These are phyloP conservation scores for Candida rishiriensis DNA, from an alignment of 805 yeast genomes.

Conservation along the genomic window DNA sequence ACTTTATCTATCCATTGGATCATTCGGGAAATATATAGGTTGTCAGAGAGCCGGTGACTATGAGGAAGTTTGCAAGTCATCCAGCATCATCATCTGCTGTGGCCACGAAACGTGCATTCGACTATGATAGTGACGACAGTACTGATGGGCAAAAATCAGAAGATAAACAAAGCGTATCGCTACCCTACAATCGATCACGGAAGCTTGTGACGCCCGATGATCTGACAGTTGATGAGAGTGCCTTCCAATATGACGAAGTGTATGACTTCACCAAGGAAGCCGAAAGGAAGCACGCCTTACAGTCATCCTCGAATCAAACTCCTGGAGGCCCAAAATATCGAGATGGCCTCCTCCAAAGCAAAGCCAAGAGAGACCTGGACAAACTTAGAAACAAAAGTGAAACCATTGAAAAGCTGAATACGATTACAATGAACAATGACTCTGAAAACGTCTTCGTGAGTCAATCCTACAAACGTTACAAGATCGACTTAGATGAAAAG, in stretches of 20 bases:
- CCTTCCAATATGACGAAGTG: conserved; percentile 43
- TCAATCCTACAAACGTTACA: conserved; percentile 38
- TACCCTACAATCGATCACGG: conserved; percentile 1
- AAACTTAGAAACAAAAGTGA: conserved; percentile 13
- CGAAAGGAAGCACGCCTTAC: conserved; percentile 17
- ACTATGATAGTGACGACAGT: background rate
- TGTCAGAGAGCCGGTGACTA: too few species aligned
- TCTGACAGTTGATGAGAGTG: background rate
- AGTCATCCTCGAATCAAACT: conserved; percentile 11
- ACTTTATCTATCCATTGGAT: too few species aligned
- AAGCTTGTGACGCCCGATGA: background rate
- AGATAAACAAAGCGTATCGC: background rate
- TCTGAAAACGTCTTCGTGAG: conserved; percentile 45
- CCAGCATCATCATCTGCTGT: too few species aligned
- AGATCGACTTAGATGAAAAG: conserved; percentile 13
- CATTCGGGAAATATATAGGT: too few species aligned
- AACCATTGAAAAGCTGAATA: conserved; percentile 22
- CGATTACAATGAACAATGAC: conserved; percentile 28
- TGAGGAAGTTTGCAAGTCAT: too few species aligned
- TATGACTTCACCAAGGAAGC: conserved; percentile 37
- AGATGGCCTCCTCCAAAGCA: conserved; percentile 38
- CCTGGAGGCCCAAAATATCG: conserved; percentile 31
- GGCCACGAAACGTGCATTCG: too few species aligned
- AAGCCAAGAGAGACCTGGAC: conserved; percentile 42
- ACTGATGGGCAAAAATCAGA: background rate